A percentile compares a stretch with the other conserved stretches of the same genome.
These are phyloP conservation scores for Ilex asprella DNA, from an alignment of 257 asterid species.

Conservation along the genomic window DNA sequence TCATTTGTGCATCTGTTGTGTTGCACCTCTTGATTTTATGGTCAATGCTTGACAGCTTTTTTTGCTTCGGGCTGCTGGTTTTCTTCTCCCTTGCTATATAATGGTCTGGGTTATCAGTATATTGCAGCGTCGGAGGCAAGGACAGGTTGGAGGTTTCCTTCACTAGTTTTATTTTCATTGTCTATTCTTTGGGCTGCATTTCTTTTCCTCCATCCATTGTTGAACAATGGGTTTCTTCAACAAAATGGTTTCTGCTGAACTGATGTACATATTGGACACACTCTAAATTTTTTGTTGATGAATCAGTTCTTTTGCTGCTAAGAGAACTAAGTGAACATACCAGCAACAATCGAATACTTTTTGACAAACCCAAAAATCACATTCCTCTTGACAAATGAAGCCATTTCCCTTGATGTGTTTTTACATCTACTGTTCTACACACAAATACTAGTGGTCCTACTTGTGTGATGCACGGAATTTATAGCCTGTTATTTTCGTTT, in stretches of 20 bases:
- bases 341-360: too few relatives aligned
- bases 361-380: too few relatives aligned
- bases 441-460: too few relatives aligned
- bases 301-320: too few relatives aligned
- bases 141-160: constrained; percentile 29
- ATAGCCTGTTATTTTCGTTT: too few relatives aligned
- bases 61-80: constrained; percentile 42
- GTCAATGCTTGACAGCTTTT: constrained; percentile 29
- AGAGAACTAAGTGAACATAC: too few relatives aligned
- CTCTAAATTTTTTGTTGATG: too few relatives aligned
- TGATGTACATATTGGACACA: too few relatives aligned
- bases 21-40: constrained; percentile 1
- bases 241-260: neutral
- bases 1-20: neutral
- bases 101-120: constrained; percentile 47
- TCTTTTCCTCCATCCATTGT: neutral
- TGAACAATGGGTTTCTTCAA: neutral
- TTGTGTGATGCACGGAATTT: too few relatives aligned
- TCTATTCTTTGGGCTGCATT: neutral
- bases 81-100: constrained; percentile 43
- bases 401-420: too few relatives aligned
- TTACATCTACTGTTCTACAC: too few relatives aligned
- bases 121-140: constrained; percentile 43
- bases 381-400: too few relatives aligned
- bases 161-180: neutral